Evolutionary conservation across 2,329 filamentous ascomycete genomes (phyloP).

Genomic region (Akanthomyces lecanii): DNA sequence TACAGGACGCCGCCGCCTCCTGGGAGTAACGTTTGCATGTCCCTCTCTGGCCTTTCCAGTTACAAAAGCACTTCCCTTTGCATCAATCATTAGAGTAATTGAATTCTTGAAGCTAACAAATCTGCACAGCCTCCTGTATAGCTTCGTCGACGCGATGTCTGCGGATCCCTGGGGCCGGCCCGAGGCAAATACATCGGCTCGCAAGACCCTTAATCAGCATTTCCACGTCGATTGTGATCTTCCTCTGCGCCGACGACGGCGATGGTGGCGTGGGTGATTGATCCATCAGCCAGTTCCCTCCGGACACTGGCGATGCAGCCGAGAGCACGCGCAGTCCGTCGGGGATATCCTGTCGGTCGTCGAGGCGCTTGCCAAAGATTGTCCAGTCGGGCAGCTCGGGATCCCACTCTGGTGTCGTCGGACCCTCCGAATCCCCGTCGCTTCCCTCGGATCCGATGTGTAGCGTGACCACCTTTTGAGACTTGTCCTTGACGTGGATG

Average conservation of each 20-base stretch:
- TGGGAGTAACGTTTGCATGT: no score
- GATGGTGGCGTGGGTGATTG: not conserved
- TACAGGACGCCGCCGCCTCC: no score
- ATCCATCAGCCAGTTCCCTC: not conserved
- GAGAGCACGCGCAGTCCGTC: constrained; percentile 4
- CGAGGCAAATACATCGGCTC: constrained; percentile 3
- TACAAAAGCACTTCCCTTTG: not conserved
- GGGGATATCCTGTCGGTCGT: constrained; percentile 10
- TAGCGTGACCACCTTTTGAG: constrained; percentile 1
- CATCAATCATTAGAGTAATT: not conserved
- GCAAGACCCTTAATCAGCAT: constrained; percentile 8
- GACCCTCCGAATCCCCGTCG: constrained; percentile 2
- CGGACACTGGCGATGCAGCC: not conserved
- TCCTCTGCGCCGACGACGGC: not conserved
- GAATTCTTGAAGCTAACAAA: not conserved
- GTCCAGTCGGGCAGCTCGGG: constrained; percentile 16
- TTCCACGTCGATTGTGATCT: constrained; percentile 12
- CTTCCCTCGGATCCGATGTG: not conserved
- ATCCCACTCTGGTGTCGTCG: constrained; percentile 13
- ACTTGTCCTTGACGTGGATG: constrained; percentile 8
- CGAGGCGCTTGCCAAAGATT: constrained; percentile 12
- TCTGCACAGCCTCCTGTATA: constrained; percentile 14
- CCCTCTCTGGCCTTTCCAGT: no score
- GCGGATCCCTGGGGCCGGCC: constrained; percentile 15
- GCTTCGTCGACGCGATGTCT: constrained; percentile 14